Evolutionary conservation across 23 red algal species (phyloP).

Genomic region (Gracilariopsis chorda): DNA sequence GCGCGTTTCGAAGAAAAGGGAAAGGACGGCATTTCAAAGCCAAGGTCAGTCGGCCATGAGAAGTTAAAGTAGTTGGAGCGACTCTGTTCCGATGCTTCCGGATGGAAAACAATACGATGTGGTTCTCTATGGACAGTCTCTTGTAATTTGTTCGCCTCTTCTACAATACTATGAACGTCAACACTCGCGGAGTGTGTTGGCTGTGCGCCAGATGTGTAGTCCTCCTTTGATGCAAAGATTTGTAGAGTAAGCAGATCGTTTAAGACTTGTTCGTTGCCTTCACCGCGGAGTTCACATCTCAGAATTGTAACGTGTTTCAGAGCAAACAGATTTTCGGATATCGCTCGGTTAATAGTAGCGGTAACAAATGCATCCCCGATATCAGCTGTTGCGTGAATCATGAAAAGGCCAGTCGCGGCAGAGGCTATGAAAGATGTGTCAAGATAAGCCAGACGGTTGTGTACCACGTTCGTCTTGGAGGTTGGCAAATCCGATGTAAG

Average conservation of each 20-base stretch:
- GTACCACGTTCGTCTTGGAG: background rate
- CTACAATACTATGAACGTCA: background rate
- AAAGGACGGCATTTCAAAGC: constrained; percentile 19
- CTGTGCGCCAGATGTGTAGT: background rate
- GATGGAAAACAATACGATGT: background rate
- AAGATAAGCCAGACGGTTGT: constrained; percentile 28
- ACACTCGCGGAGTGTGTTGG: background rate
- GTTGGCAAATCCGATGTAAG: background rate
- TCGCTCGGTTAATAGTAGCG: background rate
- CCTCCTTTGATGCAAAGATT: background rate
- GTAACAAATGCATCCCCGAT: background rate
- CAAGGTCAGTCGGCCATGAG: constrained; percentile 7
- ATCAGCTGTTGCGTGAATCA: background rate
- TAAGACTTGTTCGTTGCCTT: background rate
- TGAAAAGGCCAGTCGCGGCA: constrained; percentile 36
- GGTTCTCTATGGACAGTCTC: background rate
- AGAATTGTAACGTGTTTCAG: background rate
- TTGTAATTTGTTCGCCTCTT: background rate
- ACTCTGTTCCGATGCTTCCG: background rate
- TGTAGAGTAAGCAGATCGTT: background rate
- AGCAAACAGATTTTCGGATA: background rate
- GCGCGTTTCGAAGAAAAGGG: constrained; percentile 1
- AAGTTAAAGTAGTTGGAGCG: constrained; percentile 20
- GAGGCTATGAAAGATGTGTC: constrained; percentile 14
- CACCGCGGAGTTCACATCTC: background rate